A percentile compares a stretch with the other conserved stretches of the same genome.
Conservation (phyloP, 257 asterid genomes). For the Nicotiana noctiflora region DNA sequence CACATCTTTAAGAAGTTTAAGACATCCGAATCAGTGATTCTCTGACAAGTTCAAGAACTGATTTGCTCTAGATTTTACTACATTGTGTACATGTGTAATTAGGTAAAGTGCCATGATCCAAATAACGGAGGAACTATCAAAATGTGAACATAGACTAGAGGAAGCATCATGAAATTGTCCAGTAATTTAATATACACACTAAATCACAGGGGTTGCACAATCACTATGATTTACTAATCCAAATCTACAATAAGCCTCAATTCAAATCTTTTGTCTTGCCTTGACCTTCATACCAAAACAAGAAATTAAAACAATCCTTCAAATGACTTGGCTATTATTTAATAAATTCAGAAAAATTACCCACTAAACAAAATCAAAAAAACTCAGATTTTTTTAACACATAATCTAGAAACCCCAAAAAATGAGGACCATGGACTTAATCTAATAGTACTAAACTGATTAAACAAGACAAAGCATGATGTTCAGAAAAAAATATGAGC, state of each 20-base stretch:
- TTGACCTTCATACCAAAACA: background rate
- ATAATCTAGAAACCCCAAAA: background rate
- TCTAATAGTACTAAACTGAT: background rate
- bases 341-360: background rate
- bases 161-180: background rate
- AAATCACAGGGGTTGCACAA: background rate
- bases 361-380: background rate
- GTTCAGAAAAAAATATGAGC: background rate
- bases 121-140: background rate
- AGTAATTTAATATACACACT: background rate
- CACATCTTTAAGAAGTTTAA: background rate
- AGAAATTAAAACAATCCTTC: background rate
- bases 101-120: background rate
- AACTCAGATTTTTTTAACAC: background rate
- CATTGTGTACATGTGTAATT: background rate
- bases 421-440: background rate
- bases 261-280: background rate
- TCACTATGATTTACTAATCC: background rate
- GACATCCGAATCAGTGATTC: background rate
- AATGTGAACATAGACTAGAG: background rate
- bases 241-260: background rate
- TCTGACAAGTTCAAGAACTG: background rate
- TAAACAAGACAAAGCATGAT: background rate
- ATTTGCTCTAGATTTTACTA: background rate
- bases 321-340: background rate